Percentiles rank a stretch among this genome's conserved stretches.
phyloP scores from a whole-genome alignment of 2,329 filamentous ascomycete genomes.

The Karstenula rhodostoma region DNA sequence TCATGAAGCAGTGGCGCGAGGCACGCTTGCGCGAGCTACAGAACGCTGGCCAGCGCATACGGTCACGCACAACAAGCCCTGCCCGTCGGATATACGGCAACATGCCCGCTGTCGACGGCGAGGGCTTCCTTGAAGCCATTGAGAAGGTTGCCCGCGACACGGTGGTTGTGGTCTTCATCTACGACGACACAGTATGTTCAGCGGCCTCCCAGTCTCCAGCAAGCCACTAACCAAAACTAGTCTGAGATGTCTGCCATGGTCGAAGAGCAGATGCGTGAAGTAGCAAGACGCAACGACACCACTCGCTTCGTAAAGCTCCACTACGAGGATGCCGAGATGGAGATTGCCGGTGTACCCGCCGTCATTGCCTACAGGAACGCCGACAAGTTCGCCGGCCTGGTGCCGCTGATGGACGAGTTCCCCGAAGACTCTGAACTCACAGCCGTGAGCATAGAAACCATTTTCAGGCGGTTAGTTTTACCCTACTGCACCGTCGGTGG shows the following conservation, averaged over 20 bases:
- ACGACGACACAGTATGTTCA: constrained; percentile 78
- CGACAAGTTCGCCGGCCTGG: constrained; percentile 88
- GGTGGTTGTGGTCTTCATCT: constrained; percentile 91
- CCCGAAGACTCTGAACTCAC: constrained; percentile 65
- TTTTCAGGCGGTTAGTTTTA: constrained; percentile 58
- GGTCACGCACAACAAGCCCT: constrained; percentile 74
- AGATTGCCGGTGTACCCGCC: constrained; percentile 85
- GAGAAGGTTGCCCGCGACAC: constrained; percentile 86
- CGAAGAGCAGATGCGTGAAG: constrained; percentile 76
- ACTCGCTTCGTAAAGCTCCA: constrained; percentile 91
- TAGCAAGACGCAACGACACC: constrained; percentile 74
- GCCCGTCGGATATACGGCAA: constrained; percentile 80
- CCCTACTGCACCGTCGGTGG: constrained; percentile 15
- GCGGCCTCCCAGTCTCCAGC: neutral
- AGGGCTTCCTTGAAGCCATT: constrained; percentile 94
- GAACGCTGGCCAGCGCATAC: constrained; percentile 66
- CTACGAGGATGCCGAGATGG: constrained; percentile 92
- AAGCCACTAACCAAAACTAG: constrained; percentile 55
- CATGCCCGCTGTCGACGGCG: constrained; percentile 84
- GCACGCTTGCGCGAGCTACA: constrained; percentile 77
- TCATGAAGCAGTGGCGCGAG: constrained; percentile 86
- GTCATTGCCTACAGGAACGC: constrained; percentile 88
- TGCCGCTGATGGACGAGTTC: constrained; percentile 86
- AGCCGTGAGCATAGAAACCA: constrained; percentile 64
- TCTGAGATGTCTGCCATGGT: constrained; percentile 81